Conservation (phyloP, 768 basidiomycete genomes). For the Lanmaoa rubissima region DNA sequence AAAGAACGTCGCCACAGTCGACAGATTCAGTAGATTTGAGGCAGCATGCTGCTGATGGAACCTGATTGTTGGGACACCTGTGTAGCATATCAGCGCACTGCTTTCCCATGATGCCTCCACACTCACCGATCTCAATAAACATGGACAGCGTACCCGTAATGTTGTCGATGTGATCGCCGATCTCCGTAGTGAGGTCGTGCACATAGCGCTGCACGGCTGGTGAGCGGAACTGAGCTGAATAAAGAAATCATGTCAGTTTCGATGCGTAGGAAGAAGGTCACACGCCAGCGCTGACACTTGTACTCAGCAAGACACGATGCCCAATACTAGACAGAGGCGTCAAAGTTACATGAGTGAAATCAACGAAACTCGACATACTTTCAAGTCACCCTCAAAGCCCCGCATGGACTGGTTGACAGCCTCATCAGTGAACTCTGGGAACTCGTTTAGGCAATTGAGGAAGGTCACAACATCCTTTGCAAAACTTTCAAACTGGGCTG, state of each 20-base stretch:
- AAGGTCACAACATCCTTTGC: slow-evolving; percentile 52
- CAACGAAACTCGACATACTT: slow-evolving; percentile 30
- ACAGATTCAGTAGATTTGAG: slow-evolving; percentile 47
- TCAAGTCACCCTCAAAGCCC: slow-evolving; percentile 50
- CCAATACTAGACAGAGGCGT: slow-evolving; percentile 44
- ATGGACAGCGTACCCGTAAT: slow-evolving; percentile 49
- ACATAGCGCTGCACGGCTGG: slow-evolving; percentile 55
- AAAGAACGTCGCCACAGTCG: slow-evolving; percentile 55
- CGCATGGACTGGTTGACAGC: slow-evolving; percentile 49
- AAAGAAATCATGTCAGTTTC: slow-evolving; percentile 9
- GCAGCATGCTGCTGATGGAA: slow-evolving; percentile 54
- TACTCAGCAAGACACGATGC: slow-evolving; percentile 49
- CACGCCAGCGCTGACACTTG: slow-evolving; percentile 35
- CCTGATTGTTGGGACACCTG: slow-evolving; percentile 54
- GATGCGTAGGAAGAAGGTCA: not conserved
- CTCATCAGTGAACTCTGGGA: slow-evolving; percentile 55
- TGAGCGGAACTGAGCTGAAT: slow-evolving; percentile 47
- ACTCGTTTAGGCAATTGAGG: slow-evolving; percentile 52
- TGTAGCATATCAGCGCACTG: slow-evolving; percentile 29
- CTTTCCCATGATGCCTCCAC: slow-evolving; percentile 12
- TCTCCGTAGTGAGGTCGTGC: slow-evolving; percentile 50
- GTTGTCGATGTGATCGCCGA: slow-evolving; percentile 53
- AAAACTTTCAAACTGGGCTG: slow-evolving; percentile 43
- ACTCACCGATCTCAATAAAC: slow-evolving; percentile 54
- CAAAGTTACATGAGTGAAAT: slow-evolving; percentile 4